A percentile compares a stretch with the other conserved stretches of the same genome.
These are phyloP conservation scores for Ophiostoma novo-ulmi DNA, from an alignment of 2,329 filamentous ascomycete genomes.

Conservation along the genomic window DNA sequence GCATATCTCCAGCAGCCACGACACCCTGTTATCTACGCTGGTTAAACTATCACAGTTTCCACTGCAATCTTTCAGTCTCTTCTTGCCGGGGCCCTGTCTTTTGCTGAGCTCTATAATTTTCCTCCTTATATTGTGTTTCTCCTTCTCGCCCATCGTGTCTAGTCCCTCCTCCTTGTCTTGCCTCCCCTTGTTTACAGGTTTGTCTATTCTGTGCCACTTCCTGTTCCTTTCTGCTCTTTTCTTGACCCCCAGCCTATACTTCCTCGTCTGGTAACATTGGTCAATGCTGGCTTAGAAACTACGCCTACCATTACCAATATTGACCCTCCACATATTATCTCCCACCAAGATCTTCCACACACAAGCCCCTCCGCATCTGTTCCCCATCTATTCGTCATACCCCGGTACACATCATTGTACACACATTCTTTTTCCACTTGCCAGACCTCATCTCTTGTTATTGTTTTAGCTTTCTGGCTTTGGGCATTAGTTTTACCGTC, in stretches of 20 bases:
- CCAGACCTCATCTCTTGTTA: not conserved
- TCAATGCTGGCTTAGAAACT: not conserved
- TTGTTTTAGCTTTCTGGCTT: not conserved
- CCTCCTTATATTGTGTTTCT: not conserved
- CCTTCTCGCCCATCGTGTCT: not conserved
- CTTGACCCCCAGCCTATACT: not conserved
- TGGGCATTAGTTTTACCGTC: not conserved
- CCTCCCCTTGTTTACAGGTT: not conserved
- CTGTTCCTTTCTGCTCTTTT: not conserved
- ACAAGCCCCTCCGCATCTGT: not conserved
- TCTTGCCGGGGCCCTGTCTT: not conserved
- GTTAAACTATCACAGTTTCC: not conserved
- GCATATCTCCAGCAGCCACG: slow-evolving; percentile 3
- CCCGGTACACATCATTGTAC: not conserved
- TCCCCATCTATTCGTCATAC: not conserved
- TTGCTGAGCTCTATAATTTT: not conserved
- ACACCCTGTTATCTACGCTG: not conserved
- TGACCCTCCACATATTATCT: too few species aligned
- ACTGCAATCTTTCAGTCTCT: not conserved
- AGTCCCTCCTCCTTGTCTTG: not conserved
- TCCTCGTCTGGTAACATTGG: not conserved
- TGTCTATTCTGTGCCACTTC: not conserved
- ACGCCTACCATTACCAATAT: not conserved
- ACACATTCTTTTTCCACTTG: not conserved
- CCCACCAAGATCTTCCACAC: not conserved